Conservation (phyloP, 352 stramenopile genomes). For the Pythium sukuiense region DNA sequence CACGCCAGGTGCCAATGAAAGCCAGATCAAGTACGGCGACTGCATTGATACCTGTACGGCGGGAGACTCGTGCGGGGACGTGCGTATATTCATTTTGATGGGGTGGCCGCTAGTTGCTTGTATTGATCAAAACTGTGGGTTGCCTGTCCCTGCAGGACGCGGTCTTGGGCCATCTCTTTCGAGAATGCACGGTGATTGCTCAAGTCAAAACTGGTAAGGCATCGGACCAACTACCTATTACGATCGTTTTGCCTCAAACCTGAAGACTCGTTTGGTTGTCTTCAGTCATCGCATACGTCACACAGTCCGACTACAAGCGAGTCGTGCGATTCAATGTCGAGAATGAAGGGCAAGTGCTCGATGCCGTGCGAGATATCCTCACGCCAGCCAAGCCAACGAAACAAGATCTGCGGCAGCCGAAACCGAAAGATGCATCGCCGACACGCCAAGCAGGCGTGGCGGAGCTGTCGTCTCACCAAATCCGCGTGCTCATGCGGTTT, state of each 20-base stretch:
- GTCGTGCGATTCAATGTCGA: slow-evolving; percentile 39
- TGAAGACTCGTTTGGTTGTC: neutral
- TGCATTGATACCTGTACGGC: slow-evolving; percentile 38
- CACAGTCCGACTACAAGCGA: slow-evolving; percentile 39
- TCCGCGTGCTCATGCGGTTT: slow-evolving; percentile 33
- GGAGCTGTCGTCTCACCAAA: slow-evolving; percentile 22
- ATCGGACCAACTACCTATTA: too few species aligned
- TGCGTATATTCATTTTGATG: slow-evolving; percentile 16
- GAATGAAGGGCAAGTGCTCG: slow-evolving; percentile 27
- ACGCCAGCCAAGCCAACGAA: slow-evolving; percentile 21
- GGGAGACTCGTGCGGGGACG: slow-evolving; percentile 43
- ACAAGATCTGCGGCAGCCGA: slow-evolving; percentile 11
- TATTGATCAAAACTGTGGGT: neutral
- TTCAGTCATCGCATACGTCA: slow-evolving; percentile 41
- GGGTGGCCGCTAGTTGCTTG: neutral
- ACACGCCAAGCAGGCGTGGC: neutral
- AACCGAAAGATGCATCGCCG: neutral
- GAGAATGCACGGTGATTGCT: slow-evolving; percentile 37
- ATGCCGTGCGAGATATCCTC: slow-evolving; percentile 25
- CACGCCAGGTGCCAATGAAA: slow-evolving; percentile 5
- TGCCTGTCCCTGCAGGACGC: slow-evolving; percentile 40
- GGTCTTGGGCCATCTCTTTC: slow-evolving; percentile 32
- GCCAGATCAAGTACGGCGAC: slow-evolving; percentile 35
- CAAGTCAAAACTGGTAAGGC: slow-evolving; percentile 44
- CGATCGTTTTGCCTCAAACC: too few species aligned